These are phyloP conservation scores for Metrosideros polymorpha DNA, from an alignment of 441 rosid genomes.

Conservation along the genomic window DNA sequence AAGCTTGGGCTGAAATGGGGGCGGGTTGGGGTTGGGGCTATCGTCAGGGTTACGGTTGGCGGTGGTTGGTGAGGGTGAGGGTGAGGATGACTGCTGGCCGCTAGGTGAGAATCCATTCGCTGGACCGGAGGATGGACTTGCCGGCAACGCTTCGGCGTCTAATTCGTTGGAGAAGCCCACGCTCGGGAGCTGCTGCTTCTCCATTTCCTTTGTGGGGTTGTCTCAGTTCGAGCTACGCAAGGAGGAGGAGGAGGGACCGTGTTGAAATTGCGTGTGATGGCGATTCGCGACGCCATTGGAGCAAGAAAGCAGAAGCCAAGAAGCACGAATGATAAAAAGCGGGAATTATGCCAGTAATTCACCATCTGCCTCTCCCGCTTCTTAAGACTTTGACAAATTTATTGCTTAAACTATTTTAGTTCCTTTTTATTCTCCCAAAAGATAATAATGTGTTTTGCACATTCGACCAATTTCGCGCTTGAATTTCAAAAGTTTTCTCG, in stretches of 20 bases:
- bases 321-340: not conserved
- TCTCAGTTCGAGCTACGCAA: not conserved
- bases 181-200: conserved; percentile 48
- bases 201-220: conserved; percentile 4
- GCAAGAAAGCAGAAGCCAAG: not conserved
- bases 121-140: conserved; percentile 40
- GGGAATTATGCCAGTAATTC: not conserved
- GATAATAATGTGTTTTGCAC: not conserved
- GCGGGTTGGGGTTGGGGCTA: not conserved
- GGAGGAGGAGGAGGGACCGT: not conserved
- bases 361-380: not conserved
- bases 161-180: conserved; percentile 50
- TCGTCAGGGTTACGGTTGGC: conserved; percentile 2
- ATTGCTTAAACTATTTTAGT: not conserved
- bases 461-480: not conserved
- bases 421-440: not conserved
- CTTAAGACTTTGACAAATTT: not conserved
- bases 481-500: not conserved
- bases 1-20: conserved; percentile 36
- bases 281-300: not conserved
- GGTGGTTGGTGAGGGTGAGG: not conserved
- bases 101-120: conserved; percentile 55
- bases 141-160: conserved; percentile 57
- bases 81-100: too few species aligned
- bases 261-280: too few species aligned